phyloP scores from a whole-genome alignment of 2,329 filamentous ascomycete genomes.

The Bipolaris bicolor region DNA sequence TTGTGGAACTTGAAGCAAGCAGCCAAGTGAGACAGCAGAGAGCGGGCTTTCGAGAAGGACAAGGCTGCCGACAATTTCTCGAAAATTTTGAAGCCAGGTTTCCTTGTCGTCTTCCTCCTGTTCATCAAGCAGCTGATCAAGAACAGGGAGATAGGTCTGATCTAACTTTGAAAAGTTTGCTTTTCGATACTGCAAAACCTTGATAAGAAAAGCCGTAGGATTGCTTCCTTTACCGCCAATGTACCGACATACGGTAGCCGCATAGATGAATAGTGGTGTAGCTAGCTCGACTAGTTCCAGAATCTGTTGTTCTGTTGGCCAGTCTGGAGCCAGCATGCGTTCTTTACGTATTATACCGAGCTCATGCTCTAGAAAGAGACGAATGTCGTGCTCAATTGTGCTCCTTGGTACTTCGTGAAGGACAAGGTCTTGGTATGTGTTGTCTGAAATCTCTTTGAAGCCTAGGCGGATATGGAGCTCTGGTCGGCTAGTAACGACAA shows the following conservation, averaged over 20 bases:
- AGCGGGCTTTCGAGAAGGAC: constrained; percentile 29
- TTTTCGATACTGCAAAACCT: constrained; percentile 23
- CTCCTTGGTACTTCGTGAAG: constrained; percentile 26
- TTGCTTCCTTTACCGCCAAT: constrained; percentile 20
- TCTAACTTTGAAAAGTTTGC: constrained; percentile 25
- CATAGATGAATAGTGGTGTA: constrained; percentile 46
- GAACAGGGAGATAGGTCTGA: constrained; percentile 26
- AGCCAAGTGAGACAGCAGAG: constrained; percentile 3
- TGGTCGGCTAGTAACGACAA: constrained; percentile 29
- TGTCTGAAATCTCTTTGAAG: constrained; percentile 27
- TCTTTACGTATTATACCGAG: constrained; percentile 23
- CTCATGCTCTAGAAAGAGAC: constrained; percentile 27
- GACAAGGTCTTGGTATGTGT: constrained; percentile 26
- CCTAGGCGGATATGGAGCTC: constrained; percentile 30
- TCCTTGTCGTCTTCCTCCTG: constrained; percentile 38
- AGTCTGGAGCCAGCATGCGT: constrained; percentile 23
- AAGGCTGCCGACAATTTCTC: constrained; percentile 24
- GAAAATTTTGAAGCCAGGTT: constrained; percentile 18
- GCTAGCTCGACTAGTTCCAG: constrained; percentile 32
- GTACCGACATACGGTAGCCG: constrained; percentile 37
- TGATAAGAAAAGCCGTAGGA: neutral
- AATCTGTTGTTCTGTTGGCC: constrained; percentile 33
- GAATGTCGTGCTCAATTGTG: constrained; percentile 31
- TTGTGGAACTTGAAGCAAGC: constrained; percentile 21
- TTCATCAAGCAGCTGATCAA: constrained; percentile 33